These are phyloP conservation scores for Phanerochaete carnosa DNA, from an alignment of 768 basidiomycete species.

Conservation along the genomic window DNA sequence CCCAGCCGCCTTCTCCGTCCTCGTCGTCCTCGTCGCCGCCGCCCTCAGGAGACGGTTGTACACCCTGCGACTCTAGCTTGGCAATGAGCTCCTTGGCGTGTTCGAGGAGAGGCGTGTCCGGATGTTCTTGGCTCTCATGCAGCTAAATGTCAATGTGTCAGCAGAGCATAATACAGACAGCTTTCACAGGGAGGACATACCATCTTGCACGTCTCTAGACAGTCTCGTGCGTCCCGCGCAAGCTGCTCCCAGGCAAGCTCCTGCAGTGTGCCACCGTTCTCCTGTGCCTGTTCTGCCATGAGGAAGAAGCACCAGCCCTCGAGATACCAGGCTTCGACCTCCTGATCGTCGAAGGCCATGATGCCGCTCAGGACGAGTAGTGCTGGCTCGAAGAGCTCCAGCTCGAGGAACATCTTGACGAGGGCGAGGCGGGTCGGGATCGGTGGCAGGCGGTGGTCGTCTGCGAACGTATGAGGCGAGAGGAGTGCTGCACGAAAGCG, in stretches of 20 bases:
- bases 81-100: constrained; percentile 73
- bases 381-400: constrained; percentile 67
- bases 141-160: constrained; percentile 42
- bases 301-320: constrained; percentile 94
- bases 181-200: no score
- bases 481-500: not conserved
- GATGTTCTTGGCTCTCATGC: constrained; percentile 66
- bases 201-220: constrained; percentile 78
- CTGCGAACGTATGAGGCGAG: constrained; percentile 28
- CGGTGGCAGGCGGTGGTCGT: constrained; percentile 65
- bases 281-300: constrained; percentile 68
- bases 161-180: not conserved
- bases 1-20: constrained; percentile 56
- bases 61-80: constrained; percentile 63
- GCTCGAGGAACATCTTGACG: constrained; percentile 81
- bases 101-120: constrained; percentile 71
- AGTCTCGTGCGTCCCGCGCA: constrained; percentile 73
- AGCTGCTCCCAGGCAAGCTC: constrained; percentile 74
- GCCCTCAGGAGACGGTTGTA: constrained; percentile 57
- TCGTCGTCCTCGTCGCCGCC: constrained; percentile 46
- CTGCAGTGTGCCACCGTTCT: constrained; percentile 41
- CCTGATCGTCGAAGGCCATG: constrained; percentile 77
- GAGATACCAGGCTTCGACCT: constrained; percentile 91
- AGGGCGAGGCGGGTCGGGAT: constrained; percentile 70
- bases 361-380: constrained; percentile 75